Evolutionary conservation across 768 basidiomycete genomes (phyloP).

Genomic region (Baorangia bicolor): DNA sequence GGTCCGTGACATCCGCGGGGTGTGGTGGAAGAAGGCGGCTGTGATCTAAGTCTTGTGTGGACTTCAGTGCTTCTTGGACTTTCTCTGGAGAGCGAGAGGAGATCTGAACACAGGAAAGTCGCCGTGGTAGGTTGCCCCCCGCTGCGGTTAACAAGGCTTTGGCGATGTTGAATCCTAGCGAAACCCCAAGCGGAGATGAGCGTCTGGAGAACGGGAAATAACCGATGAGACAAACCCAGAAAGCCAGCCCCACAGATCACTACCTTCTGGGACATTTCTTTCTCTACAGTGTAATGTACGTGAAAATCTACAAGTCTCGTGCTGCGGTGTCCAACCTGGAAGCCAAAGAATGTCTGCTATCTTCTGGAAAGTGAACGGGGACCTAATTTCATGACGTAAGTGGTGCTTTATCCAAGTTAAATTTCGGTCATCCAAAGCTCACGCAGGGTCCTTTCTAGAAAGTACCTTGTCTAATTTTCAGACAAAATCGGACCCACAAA

Average conservation of each 20-base stretch:
- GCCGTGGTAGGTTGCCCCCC: slow-evolving; percentile 20
- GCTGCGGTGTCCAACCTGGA: background rate
- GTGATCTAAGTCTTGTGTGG: slow-evolving; percentile 31
- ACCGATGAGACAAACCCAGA: slow-evolving; percentile 44
- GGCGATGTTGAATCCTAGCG: slow-evolving; percentile 60
- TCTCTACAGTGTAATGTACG: background rate
- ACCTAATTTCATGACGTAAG: slow-evolving; percentile 12
- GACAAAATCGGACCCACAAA: background rate
- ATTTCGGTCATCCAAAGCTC: background rate
- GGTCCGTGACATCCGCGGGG: slow-evolving; percentile 52
- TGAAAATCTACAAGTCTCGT: background rate
- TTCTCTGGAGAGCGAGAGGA: slow-evolving; percentile 57
- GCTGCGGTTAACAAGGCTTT: slow-evolving; percentile 42
- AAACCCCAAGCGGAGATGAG: slow-evolving; percentile 3
- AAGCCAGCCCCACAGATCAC: slow-evolving; percentile 61
- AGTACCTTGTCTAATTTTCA: background rate
- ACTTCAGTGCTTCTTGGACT: slow-evolving; percentile 35
- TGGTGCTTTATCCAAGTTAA: background rate
- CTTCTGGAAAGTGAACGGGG: background rate
- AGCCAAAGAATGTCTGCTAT: background rate
- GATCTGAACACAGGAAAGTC: slow-evolving; percentile 43
- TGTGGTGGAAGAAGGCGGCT: slow-evolving; percentile 41
- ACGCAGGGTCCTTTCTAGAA: background rate
- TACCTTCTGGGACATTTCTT: slow-evolving; percentile 36
- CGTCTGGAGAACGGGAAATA: background rate